A percentile compares a stretch with the other conserved stretches of the same genome.
Evolutionary conservation across 2,329 filamentous ascomycete genomes (phyloP).

Genomic region (Paraphoma chrysanthemicola): DNA sequence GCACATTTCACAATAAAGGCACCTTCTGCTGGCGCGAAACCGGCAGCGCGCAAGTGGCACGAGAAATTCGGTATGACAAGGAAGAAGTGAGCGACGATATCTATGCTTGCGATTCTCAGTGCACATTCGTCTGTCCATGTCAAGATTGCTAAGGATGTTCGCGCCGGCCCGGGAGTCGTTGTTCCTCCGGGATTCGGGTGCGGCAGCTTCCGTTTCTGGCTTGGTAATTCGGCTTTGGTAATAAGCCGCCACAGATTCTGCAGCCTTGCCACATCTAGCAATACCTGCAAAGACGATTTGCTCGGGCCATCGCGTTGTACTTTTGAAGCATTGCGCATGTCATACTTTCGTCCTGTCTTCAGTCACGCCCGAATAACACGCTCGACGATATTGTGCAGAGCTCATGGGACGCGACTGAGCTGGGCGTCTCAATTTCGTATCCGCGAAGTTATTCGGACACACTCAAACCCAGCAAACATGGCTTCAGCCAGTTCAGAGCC

Average conservation of each 20-base stretch:
- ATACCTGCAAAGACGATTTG: slow-evolving; percentile 1
- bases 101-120: too few relatives aligned
- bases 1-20: slow-evolving; percentile 7
- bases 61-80: slow-evolving; percentile 47
- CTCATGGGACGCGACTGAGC: not conserved
- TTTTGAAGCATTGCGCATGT: not conserved
- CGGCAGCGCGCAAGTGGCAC: slow-evolving; percentile 49
- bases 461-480: not conserved
- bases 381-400: not conserved
- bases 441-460: not conserved
- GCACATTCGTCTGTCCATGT: too few relatives aligned
- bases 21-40: slow-evolving; percentile 22
- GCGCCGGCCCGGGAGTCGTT: too few relatives aligned
- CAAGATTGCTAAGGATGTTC: too few relatives aligned
- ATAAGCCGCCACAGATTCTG: slow-evolving; percentile 15
- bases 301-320: not conserved
- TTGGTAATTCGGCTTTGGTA: slow-evolving; percentile 22
- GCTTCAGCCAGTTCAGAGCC: not conserved
- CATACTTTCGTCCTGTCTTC: not conserved
- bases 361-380: not conserved
- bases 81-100: slow-evolving; percentile 26
- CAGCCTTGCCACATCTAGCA: not conserved
- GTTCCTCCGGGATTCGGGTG: not conserved
- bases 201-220: not conserved
- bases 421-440: not conserved